Evolutionary conservation across 495 filamentous ascomycete genomes (phyloP), one percentile per base, ranked within the genome.

Genomic region (Penicillium maclennaniae): DNA sequence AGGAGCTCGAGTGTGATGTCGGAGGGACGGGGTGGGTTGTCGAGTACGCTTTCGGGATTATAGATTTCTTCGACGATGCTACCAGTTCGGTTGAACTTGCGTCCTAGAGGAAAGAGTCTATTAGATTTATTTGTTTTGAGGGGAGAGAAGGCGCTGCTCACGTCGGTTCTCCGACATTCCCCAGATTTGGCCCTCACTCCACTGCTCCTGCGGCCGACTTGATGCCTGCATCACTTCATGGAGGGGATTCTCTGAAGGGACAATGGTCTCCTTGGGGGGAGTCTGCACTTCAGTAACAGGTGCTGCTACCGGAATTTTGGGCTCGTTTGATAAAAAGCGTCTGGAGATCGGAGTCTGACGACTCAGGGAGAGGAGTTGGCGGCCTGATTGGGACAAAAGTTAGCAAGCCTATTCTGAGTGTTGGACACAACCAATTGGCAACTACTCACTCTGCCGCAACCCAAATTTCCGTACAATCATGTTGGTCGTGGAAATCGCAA

Each of bases 1-100:
- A 98, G 83, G 47, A 95, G 80, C 74, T 96, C 91, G 49, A 98
- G 85, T 50, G 91, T 91, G 43, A 95, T 82, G 57, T 97, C 86
- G 59, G 82, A 74, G 21, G 90, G 85, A 16, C 73, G 69, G 5
- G 91, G 90, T 1, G 95, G 92, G 65, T 89, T 75, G 26, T 64
- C 68, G 61, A 95, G 71, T 51, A 89, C 61, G 40, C 77, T 69
- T 55, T 86, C 77, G 14, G 90, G 89, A 52, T 83, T 60, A 69
- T 96, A 93, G 26, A 48, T 34, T 41, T 60, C 46, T 41, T 49
- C 45, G 38, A 73, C 52, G 7, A 34, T 25, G 19, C 59, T 68
- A 20, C 74, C 74, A 39, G 71, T 61, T 6, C 48, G 45, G 44
- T 66, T 60, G 55, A 72, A 71, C 50, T 64, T 58, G 47, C 52